Evolutionary conservation across 1,139 yeast species (phyloP).

Genomic region (Blastobotrys arbuscula): DNA sequence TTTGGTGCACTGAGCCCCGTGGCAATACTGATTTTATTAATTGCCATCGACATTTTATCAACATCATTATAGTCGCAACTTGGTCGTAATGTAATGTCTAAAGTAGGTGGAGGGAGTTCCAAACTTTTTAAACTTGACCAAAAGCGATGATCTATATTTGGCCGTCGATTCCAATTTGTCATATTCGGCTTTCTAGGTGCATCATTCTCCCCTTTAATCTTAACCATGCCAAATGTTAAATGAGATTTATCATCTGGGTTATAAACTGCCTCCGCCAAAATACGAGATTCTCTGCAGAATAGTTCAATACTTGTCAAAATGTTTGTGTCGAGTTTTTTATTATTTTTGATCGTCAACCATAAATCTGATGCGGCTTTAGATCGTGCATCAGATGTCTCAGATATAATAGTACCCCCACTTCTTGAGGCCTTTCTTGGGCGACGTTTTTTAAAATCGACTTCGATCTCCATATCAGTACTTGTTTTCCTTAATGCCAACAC

Average conservation of each 20-base stretch:
- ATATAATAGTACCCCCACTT: background rate
- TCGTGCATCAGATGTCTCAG: background rate
- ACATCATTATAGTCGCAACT: conserved; percentile 45
- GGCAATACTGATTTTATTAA: conserved; percentile 52
- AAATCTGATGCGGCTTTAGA: conserved; percentile 3
- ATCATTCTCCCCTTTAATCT: conserved; percentile 4
- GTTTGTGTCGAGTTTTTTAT: background rate
- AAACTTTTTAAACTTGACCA: conserved; percentile 49
- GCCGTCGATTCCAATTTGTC: conserved; percentile 6
- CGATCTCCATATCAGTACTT: background rate
- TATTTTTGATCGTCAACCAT: conserved; percentile 3
- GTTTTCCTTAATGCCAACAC: conserved; percentile 39
- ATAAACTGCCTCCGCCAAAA: conserved; percentile 10
- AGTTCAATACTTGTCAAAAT: conserved; percentile 9
- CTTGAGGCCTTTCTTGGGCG: conserved; percentile 1
- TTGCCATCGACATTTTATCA: conserved; percentile 46
- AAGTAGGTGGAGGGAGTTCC: conserved; percentile 66
- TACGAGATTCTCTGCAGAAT: conserved; percentile 5
- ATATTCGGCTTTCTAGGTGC: background rate
- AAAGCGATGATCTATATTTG: conserved; percentile 34
- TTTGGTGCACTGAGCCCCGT: conserved; percentile 85
- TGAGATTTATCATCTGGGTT: conserved; percentile 5
- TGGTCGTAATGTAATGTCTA: conserved; percentile 39
- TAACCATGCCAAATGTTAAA: conserved; percentile 11
- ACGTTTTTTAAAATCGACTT: background rate